Base-by-base conservation (phyloP, 129 eudicot species). In the Flaveria brownii region DNA sequence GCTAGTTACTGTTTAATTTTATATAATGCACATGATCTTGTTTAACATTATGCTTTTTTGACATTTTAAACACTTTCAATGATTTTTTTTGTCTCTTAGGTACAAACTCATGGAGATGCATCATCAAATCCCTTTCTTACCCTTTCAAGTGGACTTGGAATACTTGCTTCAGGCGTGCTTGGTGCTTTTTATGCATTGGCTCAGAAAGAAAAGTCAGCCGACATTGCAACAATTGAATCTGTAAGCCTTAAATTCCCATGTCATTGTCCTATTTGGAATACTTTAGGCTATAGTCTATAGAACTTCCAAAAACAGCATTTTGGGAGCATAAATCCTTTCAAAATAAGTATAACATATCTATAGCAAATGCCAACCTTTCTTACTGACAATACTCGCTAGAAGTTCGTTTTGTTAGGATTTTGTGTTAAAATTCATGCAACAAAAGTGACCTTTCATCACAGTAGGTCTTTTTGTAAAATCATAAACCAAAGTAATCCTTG, bases 161-260 rank as follows among this genome's bases (percentile, higher is more conserved):
- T 87, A 61, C 60, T 91, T 52, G 84, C 91, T 69, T 86, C 97
- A 43, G 91, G 93, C 5, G 87, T 87, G 61, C 93, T 94, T 81
- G 97, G 90, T 76, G 91, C 92, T 62, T 85, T 94, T 22, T 91
- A 87, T 84, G 90, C 91, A 25, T 85, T 87, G 78, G 81, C 91
- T 72, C 90, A 71, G 78, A 88, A 94, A 83, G 98, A 94, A 76
- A 91, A 91, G 80, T 82, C 79, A 9, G 69, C 80, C 42, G 55
- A 73, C 46, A 85, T 84, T 54, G 87, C 85, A 66, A 83, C 82
- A 42, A 79, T 94, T 65, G 93, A 91, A 87, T 85, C 92, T 69
- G 98, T 94, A 91, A 87, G 97, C 57, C 47, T 50, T 76, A 39
- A 39, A 23, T 65, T 62, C 15, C 26, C 41, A 23, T 59, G 23